Base-by-base conservation (phyloP, 2,329 filamentous ascomycete genomes). In the Talaromyces sp. region DNA sequence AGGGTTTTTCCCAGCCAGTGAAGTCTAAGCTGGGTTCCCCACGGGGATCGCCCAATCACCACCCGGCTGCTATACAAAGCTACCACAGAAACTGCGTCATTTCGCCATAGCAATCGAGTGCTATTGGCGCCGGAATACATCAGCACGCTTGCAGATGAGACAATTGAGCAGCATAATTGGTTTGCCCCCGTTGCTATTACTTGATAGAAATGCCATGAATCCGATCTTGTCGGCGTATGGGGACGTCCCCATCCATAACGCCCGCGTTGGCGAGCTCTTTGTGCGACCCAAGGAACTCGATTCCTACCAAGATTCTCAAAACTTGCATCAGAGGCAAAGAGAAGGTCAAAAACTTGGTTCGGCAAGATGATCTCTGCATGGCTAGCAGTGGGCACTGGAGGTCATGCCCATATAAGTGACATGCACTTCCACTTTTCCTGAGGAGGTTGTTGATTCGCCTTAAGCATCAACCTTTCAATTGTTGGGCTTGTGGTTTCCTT, bases 251-350 rank as follows among this genome's bases (percentile, higher is more conserved):
- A 35, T 28, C 48, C 48, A 18, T 28, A 14, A 44, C 23, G 37
- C 18, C 31, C 33, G 48, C 31, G 5, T 60, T 37, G 18, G n/a
- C 57, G 14, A 54, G 31, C 11, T 37, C 50, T 14, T 37, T 54
- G 50, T 60, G 16, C 58, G 21, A 60, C 21, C 28, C 16, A 31
- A 54, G n/a, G n/a, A 21, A 37, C 18, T 14, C 16, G 18, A 23
- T 54, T 54, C 50, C 21, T 11, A 14, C 50, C 12, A 35, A 54
- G 31, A 54, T 18, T 33, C 28, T 28, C n/a, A 54, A 21, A 16
- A 39, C 7, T 60, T 60, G 58, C 58, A 60, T 60, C 58, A 60
- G 58, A 39, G 58, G 58, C 58, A 60, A 50, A 37, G n/a, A 28
- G n/a, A 50, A 3, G 44, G 33, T 31, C 31, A 37, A 37, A 52